Evolutionary conservation across 176 grass and related monocot genomes (phyloP).

Genomic region (Triticum aestivum): DNA sequence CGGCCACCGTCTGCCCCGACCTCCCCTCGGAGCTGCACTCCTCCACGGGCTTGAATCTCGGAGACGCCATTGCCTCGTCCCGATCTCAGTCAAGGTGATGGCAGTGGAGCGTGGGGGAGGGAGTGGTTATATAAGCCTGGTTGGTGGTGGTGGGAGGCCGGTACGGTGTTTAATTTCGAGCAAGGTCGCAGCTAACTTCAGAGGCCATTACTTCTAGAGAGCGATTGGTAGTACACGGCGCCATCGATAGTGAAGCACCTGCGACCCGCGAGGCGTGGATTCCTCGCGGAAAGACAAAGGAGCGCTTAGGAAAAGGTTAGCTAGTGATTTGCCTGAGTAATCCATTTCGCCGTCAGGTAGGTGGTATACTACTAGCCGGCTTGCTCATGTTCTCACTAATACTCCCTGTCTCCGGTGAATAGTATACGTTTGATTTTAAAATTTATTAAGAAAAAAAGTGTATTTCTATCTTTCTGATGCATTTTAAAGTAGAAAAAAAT

Average conservation of each 20-base stretch:
- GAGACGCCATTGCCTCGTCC: conserved; percentile 39
- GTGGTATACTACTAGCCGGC: neutral
- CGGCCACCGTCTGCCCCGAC: conserved; percentile 71
- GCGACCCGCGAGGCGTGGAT: neutral
- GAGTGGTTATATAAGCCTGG: conserved; percentile 43
- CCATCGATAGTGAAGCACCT: conserved; percentile 4
- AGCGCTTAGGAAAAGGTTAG: neutral
- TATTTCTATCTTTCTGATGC: too few relatives aligned
- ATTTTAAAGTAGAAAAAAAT: too few relatives aligned
- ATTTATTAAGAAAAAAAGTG: too few relatives aligned
- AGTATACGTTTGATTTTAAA: too few relatives aligned
- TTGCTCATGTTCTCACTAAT: conserved; percentile 31
- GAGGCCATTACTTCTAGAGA: conserved; percentile 61
- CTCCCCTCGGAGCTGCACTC: conserved; percentile 69
- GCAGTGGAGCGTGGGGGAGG: conserved; percentile 25
- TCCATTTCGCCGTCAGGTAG: neutral
- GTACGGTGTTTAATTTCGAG: conserved; percentile 63
- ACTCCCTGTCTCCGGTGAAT: too few relatives aligned
- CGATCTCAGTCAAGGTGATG: conserved; percentile 1
- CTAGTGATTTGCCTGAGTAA: neutral
- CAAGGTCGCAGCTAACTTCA: conserved; percentile 58
- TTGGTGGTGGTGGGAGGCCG: conserved; percentile 21
- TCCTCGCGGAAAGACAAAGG: neutral
- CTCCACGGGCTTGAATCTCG: conserved; percentile 68
- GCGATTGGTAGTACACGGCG: neutral